These are phyloP conservation scores for Amanita rimosa DNA, from an alignment of 768 basidiomycete genomes.

Conservation along the genomic window DNA sequence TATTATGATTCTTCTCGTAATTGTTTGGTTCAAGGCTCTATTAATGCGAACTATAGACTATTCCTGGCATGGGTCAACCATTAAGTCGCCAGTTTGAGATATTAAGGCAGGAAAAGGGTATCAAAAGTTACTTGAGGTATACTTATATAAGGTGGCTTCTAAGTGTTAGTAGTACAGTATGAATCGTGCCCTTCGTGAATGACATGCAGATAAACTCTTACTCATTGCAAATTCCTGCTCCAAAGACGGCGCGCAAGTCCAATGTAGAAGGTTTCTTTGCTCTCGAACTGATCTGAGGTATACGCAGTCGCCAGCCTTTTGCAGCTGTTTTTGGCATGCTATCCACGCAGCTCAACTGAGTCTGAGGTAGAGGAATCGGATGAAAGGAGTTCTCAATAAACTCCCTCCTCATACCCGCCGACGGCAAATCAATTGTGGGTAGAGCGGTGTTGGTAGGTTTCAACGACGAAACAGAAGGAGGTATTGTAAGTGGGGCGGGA, in stretches of 20 bases:
- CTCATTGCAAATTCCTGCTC: not conserved
- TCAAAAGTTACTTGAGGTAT: not conserved
- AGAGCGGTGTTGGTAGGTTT: constrained; percentile 8
- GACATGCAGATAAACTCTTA: not conserved
- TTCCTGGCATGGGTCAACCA: too few species aligned
- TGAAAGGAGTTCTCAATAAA: constrained; percentile 23
- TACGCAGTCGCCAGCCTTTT: not conserved
- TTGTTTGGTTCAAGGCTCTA: too few species aligned
- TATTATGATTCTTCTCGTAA: too few species aligned
- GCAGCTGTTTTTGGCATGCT: not conserved
- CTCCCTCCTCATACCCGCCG: constrained; percentile 13
- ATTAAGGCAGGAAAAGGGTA: not conserved
- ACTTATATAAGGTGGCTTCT: too few species aligned
- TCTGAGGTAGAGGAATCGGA: constrained; percentile 10
- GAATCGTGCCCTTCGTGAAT: not conserved
- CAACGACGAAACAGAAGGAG: constrained; percentile 9
- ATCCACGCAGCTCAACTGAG: not conserved
- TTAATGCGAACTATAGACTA: too few species aligned
- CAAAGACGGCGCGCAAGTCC: constrained; percentile 2
- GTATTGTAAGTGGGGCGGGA: constrained; percentile 23
- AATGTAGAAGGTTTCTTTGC: not conserved
- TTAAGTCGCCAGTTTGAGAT: too few species aligned
- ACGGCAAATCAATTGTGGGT: constrained; percentile 6
- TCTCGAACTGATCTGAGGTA: not conserved
- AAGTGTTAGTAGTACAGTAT: not conserved